Evolutionary conservation across 2,329 filamentous ascomycete species (phyloP).

Genomic region (Alternaria dauci): DNA sequence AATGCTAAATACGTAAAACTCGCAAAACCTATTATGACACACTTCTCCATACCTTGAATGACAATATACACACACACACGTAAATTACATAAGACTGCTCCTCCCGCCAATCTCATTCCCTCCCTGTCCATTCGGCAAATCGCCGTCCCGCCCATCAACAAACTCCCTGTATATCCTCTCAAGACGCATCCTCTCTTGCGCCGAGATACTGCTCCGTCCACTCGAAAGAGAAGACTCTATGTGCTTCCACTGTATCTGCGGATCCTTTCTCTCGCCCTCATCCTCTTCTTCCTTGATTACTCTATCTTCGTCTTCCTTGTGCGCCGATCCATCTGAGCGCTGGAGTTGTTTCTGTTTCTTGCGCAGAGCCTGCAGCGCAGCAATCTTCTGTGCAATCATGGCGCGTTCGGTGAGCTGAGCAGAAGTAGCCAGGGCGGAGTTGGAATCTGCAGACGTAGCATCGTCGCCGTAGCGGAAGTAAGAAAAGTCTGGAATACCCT

Average conservation of each 20-base stretch:
- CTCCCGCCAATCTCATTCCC: slow-evolving; percentile 91
- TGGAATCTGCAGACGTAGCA: slow-evolving; percentile 34
- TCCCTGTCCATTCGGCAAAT: slow-evolving; percentile 93
- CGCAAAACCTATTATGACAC: neutral
- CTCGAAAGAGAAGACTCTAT: slow-evolving; percentile 77
- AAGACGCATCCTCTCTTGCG: slow-evolving; percentile 76
- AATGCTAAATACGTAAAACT: neutral
- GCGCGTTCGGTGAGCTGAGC: slow-evolving; percentile 76
- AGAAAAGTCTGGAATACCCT: slow-evolving; percentile 46
- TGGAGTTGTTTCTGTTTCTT: slow-evolving; percentile 66
- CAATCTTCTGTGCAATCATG: slow-evolving; percentile 80
- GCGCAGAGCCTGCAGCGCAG: slow-evolving; percentile 76
- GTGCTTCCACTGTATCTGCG: slow-evolving; percentile 85
- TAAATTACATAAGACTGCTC: slow-evolving; percentile 83
- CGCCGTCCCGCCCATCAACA: slow-evolving; percentile 88
- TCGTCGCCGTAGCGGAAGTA: slow-evolving; percentile 82
- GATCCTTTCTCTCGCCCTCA: slow-evolving; percentile 66
- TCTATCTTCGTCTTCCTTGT: slow-evolving; percentile 27
- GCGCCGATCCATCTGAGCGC: slow-evolving; percentile 20
- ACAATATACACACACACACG: neutral
- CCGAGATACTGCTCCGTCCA: slow-evolving; percentile 84
- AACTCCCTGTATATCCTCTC: slow-evolving; percentile 90
- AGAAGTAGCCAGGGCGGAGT: slow-evolving; percentile 54
- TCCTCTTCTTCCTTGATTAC: slow-evolving; percentile 32
- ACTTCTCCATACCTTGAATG: neutral